These are phyloP conservation scores for Aphanomyces invadans DNA, from an alignment of 352 stramenopile genomes.

Conservation along the genomic window DNA sequence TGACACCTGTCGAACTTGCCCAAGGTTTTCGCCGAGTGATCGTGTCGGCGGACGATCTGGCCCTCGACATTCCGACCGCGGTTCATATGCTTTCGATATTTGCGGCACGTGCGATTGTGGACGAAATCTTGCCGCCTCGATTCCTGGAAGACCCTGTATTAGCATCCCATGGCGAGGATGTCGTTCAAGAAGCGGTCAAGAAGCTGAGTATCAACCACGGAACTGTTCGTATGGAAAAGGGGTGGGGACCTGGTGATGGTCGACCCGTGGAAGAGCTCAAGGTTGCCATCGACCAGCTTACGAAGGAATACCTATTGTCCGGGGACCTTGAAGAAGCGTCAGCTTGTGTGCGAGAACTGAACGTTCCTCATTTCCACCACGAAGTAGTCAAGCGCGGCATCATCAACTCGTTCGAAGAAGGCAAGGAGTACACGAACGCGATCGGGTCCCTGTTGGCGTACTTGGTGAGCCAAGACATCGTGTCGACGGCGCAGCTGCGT, in stretches of 20 bases:
- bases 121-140: constrained; percentile 97
- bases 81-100: constrained; percentile 94
- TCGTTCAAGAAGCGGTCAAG: constrained; percentile 94
- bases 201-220: constrained; percentile 96
- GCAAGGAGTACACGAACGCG: constrained; percentile 31
- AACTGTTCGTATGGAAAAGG: constrained; percentile 91
- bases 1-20: constrained; percentile 66
- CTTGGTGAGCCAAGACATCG: constrained; percentile 39
- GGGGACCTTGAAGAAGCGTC: constrained; percentile 92
- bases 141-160: constrained; percentile 97
- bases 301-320: constrained; percentile 94
- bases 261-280: constrained; percentile 89
- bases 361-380: constrained; percentile 94
- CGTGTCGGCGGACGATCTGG: constrained; percentile 92
- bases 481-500: constrained; percentile 44
- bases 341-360: constrained; percentile 89
- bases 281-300: constrained; percentile 92
- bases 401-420: constrained; percentile 41
- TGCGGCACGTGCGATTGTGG: constrained; percentile 94
- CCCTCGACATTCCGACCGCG: constrained; percentile 90
- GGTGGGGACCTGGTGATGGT: constrained; percentile 94
- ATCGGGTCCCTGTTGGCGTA: constrained; percentile 40
- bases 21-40: constrained; percentile 96
- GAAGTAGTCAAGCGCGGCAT: constrained; percentile 89
- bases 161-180: constrained; percentile 85